Evolutionary conservation across 768 basidiomycete species (phyloP), one percentile per base, ranked within the genome.

Genomic region (Asterophora lycoperdoides): DNA sequence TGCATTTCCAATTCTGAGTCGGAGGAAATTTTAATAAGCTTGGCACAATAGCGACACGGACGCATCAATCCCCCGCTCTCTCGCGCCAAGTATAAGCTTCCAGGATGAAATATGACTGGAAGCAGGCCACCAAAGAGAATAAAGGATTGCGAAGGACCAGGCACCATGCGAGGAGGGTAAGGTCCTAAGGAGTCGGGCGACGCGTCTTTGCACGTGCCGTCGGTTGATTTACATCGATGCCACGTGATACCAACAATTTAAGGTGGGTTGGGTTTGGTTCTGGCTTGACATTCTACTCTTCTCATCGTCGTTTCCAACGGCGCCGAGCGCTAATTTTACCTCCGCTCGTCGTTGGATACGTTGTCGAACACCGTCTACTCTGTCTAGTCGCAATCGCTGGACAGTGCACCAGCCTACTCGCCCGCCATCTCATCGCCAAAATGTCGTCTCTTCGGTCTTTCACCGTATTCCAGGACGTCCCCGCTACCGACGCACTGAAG

Each of bases 381-480:
- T 26, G 40, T 33, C 28, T 39, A 19, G 4, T 41, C 34, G 46
- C 32, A 30, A 48, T 51, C 36, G 34, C 42, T 9, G 10, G 37
- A 46, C 52, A 48, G 41, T 42, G 20, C 26, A 42, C 37, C 34
- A 33, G 26, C 35, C 42, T 19, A 41, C 41, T n/a, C 14, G 28
- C 19, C 48, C 46, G 32, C 38, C 44, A 32, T 33, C 37, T 52
- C 54, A 14, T 45, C 52, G 42, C 44, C 42, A 53, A 53, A 33
- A 83, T 84, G 81, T 73, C 80, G 60, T 23, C 23, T 23, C 64
- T 71, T 56, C 77, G 79, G 48, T 70, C 73, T 37, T 85, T 85
- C 60, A 78, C 80, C 42, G 79, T 85, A 48, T 85, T 84, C 62
- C 79, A 79, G 56, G 83, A 85, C 65, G 53, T 67, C 42, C 73